Conservation (phyloP, 305 asterid species). For the Solanum aculeatissimum region DNA sequence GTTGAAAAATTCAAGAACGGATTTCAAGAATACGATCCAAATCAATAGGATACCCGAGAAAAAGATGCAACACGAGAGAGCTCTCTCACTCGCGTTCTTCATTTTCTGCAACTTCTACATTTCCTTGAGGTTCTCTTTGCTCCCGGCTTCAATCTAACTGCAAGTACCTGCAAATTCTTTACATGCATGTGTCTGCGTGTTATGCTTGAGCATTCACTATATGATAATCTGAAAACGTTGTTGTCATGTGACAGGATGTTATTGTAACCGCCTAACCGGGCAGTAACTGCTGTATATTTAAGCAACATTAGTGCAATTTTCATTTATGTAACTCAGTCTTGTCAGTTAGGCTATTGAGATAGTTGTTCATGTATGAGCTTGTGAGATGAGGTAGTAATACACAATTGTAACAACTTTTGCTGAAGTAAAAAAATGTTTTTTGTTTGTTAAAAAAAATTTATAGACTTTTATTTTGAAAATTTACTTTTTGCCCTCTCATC, state of each 20-base stretch:
- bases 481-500: background rate
- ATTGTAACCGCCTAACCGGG: background rate
- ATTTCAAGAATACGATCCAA: conserved; percentile 60
- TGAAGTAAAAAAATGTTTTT: background rate
- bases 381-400: background rate
- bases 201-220: background rate
- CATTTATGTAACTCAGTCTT: background rate
- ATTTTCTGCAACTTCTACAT: background rate
- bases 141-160: background rate
- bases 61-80: background rate
- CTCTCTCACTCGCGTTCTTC: background rate
- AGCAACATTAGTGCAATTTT: background rate
- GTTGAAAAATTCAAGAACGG: conserved; percentile 53
- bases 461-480: no score
- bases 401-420: background rate
- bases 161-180: background rate
- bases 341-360: background rate
- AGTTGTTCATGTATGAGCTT: background rate
- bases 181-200: no score
- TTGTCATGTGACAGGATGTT: background rate
- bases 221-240: background rate
- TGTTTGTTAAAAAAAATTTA: background rate
- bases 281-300: background rate
- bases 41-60: conserved; percentile 20
- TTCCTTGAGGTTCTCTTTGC: background rate